Base-by-base conservation (phyloP, 2,329 filamentous ascomycete genomes). In the Pseudocercospora vitis region DNA sequence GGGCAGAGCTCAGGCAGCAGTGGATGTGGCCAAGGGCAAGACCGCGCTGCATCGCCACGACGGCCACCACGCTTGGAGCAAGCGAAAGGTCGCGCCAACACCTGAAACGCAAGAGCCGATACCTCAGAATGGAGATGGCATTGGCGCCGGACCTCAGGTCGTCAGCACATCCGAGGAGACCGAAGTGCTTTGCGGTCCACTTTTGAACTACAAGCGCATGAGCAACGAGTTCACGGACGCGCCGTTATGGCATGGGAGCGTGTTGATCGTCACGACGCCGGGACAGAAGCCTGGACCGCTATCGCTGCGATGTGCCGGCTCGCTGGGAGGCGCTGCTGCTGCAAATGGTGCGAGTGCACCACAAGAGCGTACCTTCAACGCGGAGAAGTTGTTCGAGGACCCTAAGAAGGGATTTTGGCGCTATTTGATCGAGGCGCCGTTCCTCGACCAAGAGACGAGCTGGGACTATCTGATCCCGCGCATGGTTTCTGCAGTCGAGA, bases 161-260 rank as follows among this genome's bases (percentile, higher is more conserved):
- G 33, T 70, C 47, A 74, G 73, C 66, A 75, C 74, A 7, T 67
- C 67, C 4, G 58, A 66, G 16, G 62, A 60, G 4, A 55, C 76
- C 65, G 82, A 88, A 56, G 79, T 91, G 23, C 76, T 87, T 11
- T 86, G 82, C 62, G 88, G 88, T 0, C 88, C 88, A 16, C 74
- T 92, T 60, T 73, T 92, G 58, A 92, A 92, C 73, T 92, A 91
- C 70, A 80, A 86, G 59, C 81, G 82, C 65, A 91, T 87, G 82
- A 82, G 86, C 63, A 80, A 79, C 23, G 76, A 71, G 56, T 60
- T 70, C 50, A 67, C 70, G 2, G 70, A 72, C 23, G 67, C 64
- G 45, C 75, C 76, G 32, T 74, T 73, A 33, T 97, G 92, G 91
- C 78, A 88, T 64, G 91, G 92, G 53, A 95, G 90, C 69, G 88